These are phyloP conservation scores for Xanthoconium stramineum DNA, from an alignment of 768 basidiomycete species.

Conservation along the genomic window DNA sequence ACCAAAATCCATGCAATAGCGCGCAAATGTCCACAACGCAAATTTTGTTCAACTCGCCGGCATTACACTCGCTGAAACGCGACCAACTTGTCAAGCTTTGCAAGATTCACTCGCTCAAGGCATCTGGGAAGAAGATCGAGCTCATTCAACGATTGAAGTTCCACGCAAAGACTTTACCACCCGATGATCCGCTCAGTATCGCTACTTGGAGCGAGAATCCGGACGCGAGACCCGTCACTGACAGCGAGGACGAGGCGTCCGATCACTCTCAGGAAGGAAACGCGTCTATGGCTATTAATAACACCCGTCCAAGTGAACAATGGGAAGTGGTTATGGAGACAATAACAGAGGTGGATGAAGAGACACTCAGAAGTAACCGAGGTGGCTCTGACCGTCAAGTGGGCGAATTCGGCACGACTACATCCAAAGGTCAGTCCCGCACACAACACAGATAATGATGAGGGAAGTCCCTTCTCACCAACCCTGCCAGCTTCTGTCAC, in stretches of 20 bases:
- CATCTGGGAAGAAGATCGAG: conserved; percentile 74
- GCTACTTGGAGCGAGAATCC: conserved; percentile 49
- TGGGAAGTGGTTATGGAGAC: conserved; percentile 89
- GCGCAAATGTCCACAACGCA: conserved; percentile 64
- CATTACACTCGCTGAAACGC: conserved; percentile 78
- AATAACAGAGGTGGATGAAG: conserved; percentile 65
- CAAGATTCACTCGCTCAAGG: conserved; percentile 79
- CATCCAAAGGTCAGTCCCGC: conserved; percentile 55
- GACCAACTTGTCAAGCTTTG: conserved; percentile 83
- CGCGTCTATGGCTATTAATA: conserved; percentile 11
- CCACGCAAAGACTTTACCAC: conserved; percentile 64
- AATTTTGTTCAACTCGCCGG: conserved; percentile 82
- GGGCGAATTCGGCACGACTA: conserved; percentile 71
- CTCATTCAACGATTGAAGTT: conserved; percentile 65
- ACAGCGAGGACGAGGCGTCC: conserved; percentile 32
- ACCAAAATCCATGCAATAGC: conserved; percentile 5
- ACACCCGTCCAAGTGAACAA: conserved; percentile 63
- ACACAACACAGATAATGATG: neutral
- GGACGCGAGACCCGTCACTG: conserved; percentile 29
- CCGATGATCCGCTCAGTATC: conserved; percentile 52
- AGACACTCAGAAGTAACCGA: conserved; percentile 38
- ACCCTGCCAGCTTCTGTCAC: conserved; percentile 49
- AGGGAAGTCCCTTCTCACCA: neutral
- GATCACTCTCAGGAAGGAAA: conserved; percentile 17
- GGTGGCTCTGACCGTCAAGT: conserved; percentile 37